Conservation (phyloP, 2,329 filamentous ascomycete species). For the Rhynchosporium graminicola region DNA sequence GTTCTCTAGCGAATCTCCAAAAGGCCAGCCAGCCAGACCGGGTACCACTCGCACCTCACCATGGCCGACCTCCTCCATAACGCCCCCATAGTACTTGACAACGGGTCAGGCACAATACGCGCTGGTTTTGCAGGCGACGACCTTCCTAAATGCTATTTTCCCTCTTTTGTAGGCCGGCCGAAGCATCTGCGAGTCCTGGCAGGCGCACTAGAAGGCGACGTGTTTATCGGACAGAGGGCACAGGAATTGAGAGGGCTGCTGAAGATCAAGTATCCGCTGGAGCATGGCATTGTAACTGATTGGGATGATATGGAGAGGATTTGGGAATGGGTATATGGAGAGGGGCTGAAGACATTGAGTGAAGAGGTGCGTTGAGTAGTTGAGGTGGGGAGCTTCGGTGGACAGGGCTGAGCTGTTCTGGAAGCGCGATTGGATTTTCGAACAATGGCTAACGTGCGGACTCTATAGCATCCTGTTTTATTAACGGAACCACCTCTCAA, state of each 20-base stretch:
- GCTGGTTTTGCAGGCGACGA: slow-evolving; percentile 97
- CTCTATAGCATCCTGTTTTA: slow-evolving; percentile 79
- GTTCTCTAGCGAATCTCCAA: slow-evolving; percentile 2
- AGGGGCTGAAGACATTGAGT: slow-evolving; percentile 93
- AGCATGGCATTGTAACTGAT: slow-evolving; percentile 97
- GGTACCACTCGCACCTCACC: slow-evolving; percentile 8
- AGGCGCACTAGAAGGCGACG: slow-evolving; percentile 93
- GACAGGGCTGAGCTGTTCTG: not conserved
- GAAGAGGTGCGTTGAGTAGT: slow-evolving; percentile 71
- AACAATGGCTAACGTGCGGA: slow-evolving; percentile 7
- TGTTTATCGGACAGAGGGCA: slow-evolving; percentile 89
- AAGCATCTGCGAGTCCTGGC: slow-evolving; percentile 94
- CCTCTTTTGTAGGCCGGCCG: slow-evolving; percentile 92
- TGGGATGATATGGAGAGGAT: slow-evolving; percentile 99
- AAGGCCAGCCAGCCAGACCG: slow-evolving; percentile 2
- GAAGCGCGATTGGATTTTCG: not conserved
- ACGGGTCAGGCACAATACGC: slow-evolving; percentile 95
- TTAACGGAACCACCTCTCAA: slow-evolving; percentile 96
- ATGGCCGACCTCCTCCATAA: slow-evolving; percentile 84
- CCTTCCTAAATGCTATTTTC: slow-evolving; percentile 94
- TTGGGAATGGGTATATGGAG: slow-evolving; percentile 96
- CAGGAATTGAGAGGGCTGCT: slow-evolving; percentile 89
- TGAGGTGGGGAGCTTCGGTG: not conserved
- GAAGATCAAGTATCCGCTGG: slow-evolving; percentile 93
- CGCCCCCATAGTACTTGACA: slow-evolving; percentile 97